A percentile compares a stretch with the other conserved stretches of the same genome.
Evolutionary conservation across 2,329 filamentous ascomycete species (phyloP).

Genomic region (Periconia sp.): DNA sequence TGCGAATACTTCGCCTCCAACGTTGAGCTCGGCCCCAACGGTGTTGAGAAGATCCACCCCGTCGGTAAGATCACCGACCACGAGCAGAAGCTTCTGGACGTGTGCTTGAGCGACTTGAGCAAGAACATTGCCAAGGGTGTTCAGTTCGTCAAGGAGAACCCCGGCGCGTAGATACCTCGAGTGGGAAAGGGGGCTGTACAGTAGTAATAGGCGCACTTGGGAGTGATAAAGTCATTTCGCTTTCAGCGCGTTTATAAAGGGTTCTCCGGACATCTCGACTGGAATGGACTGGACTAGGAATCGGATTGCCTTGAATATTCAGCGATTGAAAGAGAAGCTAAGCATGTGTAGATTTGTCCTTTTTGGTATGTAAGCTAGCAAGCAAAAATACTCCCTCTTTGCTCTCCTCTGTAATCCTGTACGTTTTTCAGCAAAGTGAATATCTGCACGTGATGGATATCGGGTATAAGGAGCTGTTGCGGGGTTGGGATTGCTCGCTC

Average conservation of each 20-base stretch:
- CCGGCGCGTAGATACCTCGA: conserved; percentile 37
- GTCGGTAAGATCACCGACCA: conserved; percentile 82
- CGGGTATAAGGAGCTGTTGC: conserved; percentile 8
- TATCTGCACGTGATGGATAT: conserved; percentile 6
- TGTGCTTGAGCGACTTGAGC: conserved; percentile 81
- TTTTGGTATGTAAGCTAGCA: conserved; percentile 16
- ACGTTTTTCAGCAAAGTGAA: background rate
- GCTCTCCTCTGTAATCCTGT: background rate
- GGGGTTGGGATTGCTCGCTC: conserved; percentile 5
- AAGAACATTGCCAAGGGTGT: conserved; percentile 95
- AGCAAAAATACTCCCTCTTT: conserved; percentile 23
- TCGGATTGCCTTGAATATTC: conserved; percentile 7
- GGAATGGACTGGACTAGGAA: conserved; percentile 30
- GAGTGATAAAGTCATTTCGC: conserved; percentile 8
- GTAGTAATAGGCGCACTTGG: conserved; percentile 29
- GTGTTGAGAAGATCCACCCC: conserved; percentile 91
- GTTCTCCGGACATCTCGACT: conserved; percentile 21
- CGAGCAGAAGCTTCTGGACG: conserved; percentile 90
- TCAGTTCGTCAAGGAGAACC: conserved; percentile 68
- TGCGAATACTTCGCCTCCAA: conserved; percentile 95
- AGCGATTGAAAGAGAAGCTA: conserved; percentile 8
- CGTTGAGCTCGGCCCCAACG: conserved; percentile 95
- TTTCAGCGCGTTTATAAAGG: conserved; percentile 26
- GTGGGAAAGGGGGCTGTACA: conserved; percentile 28
- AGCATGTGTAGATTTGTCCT: conserved; percentile 21